A percentile compares a stretch with the other conserved stretches of the same genome.
Evolutionary conservation across 2,329 filamentous ascomycete genomes (phyloP).

Genomic region (Calcarisporium arbuscula): DNA sequence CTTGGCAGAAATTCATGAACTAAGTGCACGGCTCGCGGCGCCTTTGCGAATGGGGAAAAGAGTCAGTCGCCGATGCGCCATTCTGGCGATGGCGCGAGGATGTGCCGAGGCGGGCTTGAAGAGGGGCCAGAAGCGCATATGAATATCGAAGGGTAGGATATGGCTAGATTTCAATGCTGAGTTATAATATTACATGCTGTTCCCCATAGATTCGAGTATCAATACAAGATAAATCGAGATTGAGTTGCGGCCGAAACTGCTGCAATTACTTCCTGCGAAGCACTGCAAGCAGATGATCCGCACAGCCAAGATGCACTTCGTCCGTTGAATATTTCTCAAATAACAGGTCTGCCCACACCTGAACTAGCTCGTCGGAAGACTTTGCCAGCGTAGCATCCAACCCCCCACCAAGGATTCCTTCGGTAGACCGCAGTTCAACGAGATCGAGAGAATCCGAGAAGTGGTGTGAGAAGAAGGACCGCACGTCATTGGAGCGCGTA

Average conservation of each 20-base stretch:
- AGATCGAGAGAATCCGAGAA: slow-evolving; percentile 8
- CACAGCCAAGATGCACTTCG: slow-evolving; percentile 9
- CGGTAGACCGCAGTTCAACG: slow-evolving; percentile 7
- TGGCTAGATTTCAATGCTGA: no score
- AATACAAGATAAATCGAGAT: no score
- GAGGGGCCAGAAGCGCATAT: slow-evolving; percentile 20
- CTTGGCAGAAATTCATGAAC: neutral
- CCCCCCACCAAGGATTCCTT: slow-evolving; percentile 10
- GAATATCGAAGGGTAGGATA: slow-evolving; percentile 15
- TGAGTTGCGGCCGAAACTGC: no score
- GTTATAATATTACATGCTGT: no score
- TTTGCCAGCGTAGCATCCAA: slow-evolving; percentile 8
- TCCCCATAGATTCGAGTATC: no score
- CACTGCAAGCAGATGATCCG: slow-evolving; percentile 7
- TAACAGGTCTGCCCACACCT: slow-evolving; percentile 7
- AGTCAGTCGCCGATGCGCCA: slow-evolving; percentile 23
- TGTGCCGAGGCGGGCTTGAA: slow-evolving; percentile 19
- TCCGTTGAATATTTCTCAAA: slow-evolving; percentile 6
- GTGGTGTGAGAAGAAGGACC: slow-evolving; percentile 5
- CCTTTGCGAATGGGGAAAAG: no score
- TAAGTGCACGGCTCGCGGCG: no score
- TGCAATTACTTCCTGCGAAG: slow-evolving; percentile 1
- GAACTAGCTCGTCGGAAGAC: neutral
- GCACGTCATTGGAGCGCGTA: slow-evolving; percentile 3
- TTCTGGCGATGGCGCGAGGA: slow-evolving; percentile 25